Conservation (phyloP, 495 filamentous ascomycete species). For the Penicillium alfredii region DNA sequence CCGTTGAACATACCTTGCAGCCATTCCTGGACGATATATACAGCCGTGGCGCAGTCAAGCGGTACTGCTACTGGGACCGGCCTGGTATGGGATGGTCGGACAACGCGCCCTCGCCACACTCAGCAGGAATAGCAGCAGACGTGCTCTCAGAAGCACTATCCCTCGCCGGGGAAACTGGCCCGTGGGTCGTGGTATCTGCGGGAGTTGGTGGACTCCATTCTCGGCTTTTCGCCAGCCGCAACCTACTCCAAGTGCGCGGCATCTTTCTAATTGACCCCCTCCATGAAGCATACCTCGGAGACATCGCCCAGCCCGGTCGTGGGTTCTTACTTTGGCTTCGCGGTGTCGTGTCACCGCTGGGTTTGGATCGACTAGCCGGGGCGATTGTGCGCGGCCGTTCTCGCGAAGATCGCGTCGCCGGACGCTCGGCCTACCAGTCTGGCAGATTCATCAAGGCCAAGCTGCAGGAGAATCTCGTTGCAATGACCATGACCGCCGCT, state of each 20-base stretch:
- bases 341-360: conserved; percentile 78
- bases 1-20: conserved; percentile 68
- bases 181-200: conserved; percentile 69
- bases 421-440: conserved; percentile 66
- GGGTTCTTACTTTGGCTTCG: conserved; percentile 83
- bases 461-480: conserved; percentile 88
- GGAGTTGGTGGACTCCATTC: conserved; percentile 81
- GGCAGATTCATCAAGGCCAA: conserved; percentile 82
- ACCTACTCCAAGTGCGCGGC: conserved; percentile 63
- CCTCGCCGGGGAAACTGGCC: conserved; percentile 72
- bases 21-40: conserved; percentile 60
- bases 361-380: conserved; percentile 68
- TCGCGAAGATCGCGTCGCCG: conserved; percentile 79
- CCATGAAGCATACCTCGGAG: conserved; percentile 73
- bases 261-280: conserved; percentile 81
- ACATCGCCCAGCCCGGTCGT: conserved; percentile 56
- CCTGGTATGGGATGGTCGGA: conserved; percentile 89
- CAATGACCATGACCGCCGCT: conserved; percentile 69
- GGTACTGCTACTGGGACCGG: conserved; percentile 95
- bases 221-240: conserved; percentile 80
- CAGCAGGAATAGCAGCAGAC: conserved; percentile 82
- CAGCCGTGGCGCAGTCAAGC: conserved; percentile 65
- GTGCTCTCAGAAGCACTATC: conserved; percentile 78
- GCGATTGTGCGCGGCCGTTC: conserved; percentile 73
- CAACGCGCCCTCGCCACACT: conserved; percentile 87